Evolutionary conservation across 1,139 yeast genomes (phyloP).

Genomic region (Trichomonascaceae sp.): DNA sequence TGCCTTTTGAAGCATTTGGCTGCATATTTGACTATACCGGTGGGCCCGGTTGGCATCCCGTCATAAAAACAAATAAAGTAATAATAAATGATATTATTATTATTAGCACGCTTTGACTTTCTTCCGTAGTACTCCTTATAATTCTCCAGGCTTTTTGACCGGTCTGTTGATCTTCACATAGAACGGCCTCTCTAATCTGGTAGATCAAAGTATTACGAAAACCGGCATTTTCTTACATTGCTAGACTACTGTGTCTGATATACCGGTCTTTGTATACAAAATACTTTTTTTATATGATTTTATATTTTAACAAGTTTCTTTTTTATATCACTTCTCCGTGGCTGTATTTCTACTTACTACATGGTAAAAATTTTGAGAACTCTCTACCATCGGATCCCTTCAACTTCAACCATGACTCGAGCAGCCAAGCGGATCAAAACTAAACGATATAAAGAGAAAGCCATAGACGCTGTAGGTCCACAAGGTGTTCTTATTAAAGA

Average conservation of each 20-base stretch:
- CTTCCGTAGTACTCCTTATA: too few relatives aligned
- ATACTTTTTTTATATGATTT: neutral
- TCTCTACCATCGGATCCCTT: neutral
- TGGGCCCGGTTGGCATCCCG: too few relatives aligned
- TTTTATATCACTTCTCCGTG: neutral
- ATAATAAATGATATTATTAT: too few relatives aligned
- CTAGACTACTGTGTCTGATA: neutral
- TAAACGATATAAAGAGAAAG: conserved; percentile 53
- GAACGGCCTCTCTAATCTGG: conserved; percentile 26
- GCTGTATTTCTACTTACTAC: neutral
- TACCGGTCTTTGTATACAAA: neutral
- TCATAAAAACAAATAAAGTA: neutral
- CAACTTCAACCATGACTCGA: conserved; percentile 1
- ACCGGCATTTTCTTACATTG: neutral
- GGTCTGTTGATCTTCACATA: conserved; percentile 15
- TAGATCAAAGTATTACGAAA: conserved; percentile 11
- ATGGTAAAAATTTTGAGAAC: neutral
- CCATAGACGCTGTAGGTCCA: conserved; percentile 71
- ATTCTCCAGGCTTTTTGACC: conserved; percentile 23
- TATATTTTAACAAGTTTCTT: neutral
- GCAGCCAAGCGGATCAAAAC: conserved; percentile 30
- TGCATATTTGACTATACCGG: too few relatives aligned
- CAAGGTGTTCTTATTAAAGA: conserved; percentile 74
- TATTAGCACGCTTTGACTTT: too few relatives aligned
- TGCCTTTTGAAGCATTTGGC: neutral